phyloP scores from a whole-genome alignment of 1,284 basidiomycete genomes.

The Boletus subluridellus region DNA sequence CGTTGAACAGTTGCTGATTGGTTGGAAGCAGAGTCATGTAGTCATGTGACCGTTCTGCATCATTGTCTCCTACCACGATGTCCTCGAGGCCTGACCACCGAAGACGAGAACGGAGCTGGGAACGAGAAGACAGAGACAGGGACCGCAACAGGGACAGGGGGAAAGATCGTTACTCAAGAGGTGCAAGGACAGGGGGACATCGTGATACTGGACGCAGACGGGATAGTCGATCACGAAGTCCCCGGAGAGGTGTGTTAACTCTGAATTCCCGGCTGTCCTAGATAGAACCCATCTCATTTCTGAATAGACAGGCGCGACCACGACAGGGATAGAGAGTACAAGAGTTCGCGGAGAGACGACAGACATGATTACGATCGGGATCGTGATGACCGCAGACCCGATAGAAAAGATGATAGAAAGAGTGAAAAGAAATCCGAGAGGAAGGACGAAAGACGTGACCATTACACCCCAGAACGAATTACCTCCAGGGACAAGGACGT shows the following conservation, averaged over 20 bases:
- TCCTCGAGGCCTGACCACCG: constrained; percentile 53
- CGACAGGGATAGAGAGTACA: constrained; percentile 37
- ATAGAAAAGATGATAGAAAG: constrained; percentile 36
- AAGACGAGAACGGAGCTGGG: constrained; percentile 66
- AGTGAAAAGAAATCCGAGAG: constrained; percentile 23
- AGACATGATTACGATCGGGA: constrained; percentile 39
- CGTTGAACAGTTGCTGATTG: not conserved
- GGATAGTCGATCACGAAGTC: constrained; percentile 67
- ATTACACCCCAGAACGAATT: constrained; percentile 23
- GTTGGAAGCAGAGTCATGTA: not conserved
- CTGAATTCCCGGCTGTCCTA: not conserved
- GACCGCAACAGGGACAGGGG: constrained; percentile 45
- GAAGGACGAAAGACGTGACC: constrained; percentile 24
- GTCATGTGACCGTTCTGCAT: constrained; percentile 29
- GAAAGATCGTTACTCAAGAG: constrained; percentile 34
- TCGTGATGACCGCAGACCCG: constrained; percentile 37
- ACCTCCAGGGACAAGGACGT: constrained; percentile 25
- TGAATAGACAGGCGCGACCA: constrained; percentile 34
- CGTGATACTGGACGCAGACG: constrained; percentile 50
- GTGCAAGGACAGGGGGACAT: constrained; percentile 36
- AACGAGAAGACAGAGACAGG: constrained; percentile 51
- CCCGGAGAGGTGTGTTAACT: constrained; percentile 41
- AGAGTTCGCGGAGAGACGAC: constrained; percentile 38
- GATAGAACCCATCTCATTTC: not conserved
- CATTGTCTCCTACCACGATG: constrained; percentile 34